Percentiles rank a stretch among this genome's conserved stretches.
Conservation (phyloP, 345 rosid species). For the Ailanthus altissimus region DNA sequence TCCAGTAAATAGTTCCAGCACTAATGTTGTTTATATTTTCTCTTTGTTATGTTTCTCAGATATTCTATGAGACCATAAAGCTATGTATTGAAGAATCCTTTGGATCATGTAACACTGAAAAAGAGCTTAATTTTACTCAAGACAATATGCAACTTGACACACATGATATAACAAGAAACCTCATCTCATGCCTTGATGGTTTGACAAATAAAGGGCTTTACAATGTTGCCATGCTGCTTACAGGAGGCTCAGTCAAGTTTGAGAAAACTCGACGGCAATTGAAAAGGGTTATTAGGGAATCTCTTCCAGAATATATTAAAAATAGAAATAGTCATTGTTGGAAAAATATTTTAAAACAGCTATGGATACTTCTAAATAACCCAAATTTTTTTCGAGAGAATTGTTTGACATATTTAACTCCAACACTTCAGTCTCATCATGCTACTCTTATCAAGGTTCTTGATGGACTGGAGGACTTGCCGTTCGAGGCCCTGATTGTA, state of each 20-base stretch:
- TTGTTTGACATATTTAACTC: constrained; percentile 24
- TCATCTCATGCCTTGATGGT: constrained; percentile 46
- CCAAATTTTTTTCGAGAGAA: constrained; percentile 46
- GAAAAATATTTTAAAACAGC: constrained; percentile 31
- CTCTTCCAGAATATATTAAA: constrained; percentile 26
- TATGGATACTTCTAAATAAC: constrained; percentile 46
- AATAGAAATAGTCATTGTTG: constrained; percentile 27
- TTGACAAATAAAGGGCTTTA: constrained; percentile 67
- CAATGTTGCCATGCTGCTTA: constrained; percentile 49
- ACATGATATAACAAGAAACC: constrained; percentile 32
- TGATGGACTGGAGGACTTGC: constrained; percentile 53
- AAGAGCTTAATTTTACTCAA: constrained; percentile 21
- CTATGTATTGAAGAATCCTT: constrained; percentile 59
- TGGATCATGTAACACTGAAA: constrained; percentile 41
- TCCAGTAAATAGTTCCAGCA: not conserved
- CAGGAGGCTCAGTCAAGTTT: constrained; percentile 46
- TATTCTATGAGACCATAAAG: constrained; percentile 62
- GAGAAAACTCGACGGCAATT: constrained; percentile 58
- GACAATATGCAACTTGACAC: constrained; percentile 28
- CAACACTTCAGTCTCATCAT: constrained; percentile 39
- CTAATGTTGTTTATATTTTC: not conserved
- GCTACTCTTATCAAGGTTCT: constrained; percentile 48
- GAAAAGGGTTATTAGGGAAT: constrained; percentile 57
- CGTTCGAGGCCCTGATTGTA: constrained; percentile 52
- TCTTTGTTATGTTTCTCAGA: constrained; percentile 38